Conservation (phyloP, 805 yeast species). For the Yarrowia alimentaria region DNA sequence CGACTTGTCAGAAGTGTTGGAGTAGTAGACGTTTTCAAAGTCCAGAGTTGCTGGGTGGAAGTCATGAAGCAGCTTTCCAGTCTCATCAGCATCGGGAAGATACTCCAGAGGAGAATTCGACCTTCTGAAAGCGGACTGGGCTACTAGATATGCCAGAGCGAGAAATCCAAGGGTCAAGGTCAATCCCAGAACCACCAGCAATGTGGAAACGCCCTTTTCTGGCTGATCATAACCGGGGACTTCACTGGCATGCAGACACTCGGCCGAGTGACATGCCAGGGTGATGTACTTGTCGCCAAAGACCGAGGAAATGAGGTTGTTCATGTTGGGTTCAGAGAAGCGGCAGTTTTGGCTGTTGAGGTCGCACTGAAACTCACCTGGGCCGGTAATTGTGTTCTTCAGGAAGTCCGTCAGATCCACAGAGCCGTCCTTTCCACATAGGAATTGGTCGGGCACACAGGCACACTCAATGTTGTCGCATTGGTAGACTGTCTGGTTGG, state of each 20-base stretch:
- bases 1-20: no score
- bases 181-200: conserved; percentile 33
- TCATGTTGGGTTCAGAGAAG: conserved; percentile 95
- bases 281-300: conserved; percentile 95
- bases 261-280: conserved; percentile 77
- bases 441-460: conserved; percentile 87
- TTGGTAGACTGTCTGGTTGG: conserved; percentile 67
- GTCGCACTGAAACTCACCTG: conserved; percentile 88
- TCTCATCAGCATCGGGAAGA: conserved; percentile 44
- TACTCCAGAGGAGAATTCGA: conserved; percentile 31
- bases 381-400: conserved; percentile 85
- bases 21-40: conserved; percentile 71
- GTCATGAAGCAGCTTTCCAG: conserved; percentile 50
- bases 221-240: conserved; percentile 88
- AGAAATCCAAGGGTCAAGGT: conserved; percentile 32
- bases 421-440: conserved; percentile 92
- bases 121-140: conserved; percentile 31
- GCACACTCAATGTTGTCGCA: conserved; percentile 80
- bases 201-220: conserved; percentile 39
- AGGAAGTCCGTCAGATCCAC: conserved; percentile 92
- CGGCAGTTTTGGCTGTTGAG: conserved; percentile 58
- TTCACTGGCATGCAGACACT: conserved; percentile 88
- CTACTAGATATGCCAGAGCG: conserved; percentile 26
- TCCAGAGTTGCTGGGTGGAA: conserved; percentile 70
- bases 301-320: conserved; percentile 80